phyloP scores from a whole-genome alignment of 2,329 filamentous ascomycete species.

The Allantophomopsis lycopodina region DNA sequence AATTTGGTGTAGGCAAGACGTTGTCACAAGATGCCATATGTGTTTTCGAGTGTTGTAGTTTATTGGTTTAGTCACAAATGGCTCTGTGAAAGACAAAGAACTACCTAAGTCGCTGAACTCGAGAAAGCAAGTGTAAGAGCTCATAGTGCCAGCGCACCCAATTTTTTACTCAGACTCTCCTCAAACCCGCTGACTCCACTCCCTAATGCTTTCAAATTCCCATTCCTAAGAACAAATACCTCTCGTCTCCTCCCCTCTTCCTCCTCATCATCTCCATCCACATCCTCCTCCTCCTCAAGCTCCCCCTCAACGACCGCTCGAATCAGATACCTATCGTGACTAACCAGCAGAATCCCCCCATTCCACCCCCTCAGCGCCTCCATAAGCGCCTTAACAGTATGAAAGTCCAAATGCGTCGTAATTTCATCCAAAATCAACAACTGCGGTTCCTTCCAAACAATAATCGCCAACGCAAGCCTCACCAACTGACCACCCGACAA shows the following conservation, averaged over 20 bases:
- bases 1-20: no score
- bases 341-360: constrained; percentile 65
- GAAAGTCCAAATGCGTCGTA: constrained; percentile 79
- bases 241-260: constrained; percentile 32
- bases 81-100: no score
- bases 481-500: constrained; percentile 73
- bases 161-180: constrained; percentile 43
- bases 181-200: constrained; percentile 55
- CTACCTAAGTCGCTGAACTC: no score
- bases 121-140: no score
- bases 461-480: constrained; percentile 76
- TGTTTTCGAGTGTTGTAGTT: no score
- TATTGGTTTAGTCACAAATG: no score
- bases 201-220: constrained; percentile 38
- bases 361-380: constrained; percentile 53
- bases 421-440: constrained; percentile 92
- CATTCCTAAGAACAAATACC: constrained; percentile 46
- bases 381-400: constrained; percentile 62
- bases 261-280: constrained; percentile 31
- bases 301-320: constrained; percentile 56
- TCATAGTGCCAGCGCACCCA: constrained; percentile 14
- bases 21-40: no score
- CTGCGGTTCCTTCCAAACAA: constrained; percentile 98
- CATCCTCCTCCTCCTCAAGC: constrained; percentile 26
- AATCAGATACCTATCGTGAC: constrained; percentile 74